A percentile compares a stretch with the other conserved stretches of the same genome.
phyloP scores from a whole-genome alignment of 2,329 filamentous ascomycete species.

The Aspergillus flavus region DNA sequence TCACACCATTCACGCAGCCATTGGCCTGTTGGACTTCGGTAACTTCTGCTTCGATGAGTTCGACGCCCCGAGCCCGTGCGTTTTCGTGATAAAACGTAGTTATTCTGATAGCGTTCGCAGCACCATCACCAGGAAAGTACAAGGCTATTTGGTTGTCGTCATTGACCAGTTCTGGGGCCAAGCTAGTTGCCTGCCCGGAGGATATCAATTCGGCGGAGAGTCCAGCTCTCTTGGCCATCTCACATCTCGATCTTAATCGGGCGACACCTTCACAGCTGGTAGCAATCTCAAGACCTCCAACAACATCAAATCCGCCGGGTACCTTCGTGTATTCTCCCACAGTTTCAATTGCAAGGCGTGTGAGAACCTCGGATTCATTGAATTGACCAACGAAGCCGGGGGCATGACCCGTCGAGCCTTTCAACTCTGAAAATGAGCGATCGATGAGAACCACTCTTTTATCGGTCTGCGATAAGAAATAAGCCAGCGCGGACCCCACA shows the following conservation, averaged over 20 bases:
- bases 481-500: slow-evolving; percentile 37
- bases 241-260: slow-evolving; percentile 20
- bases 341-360: slow-evolving; percentile 33
- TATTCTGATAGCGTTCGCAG: slow-evolving; percentile 28
- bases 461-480: slow-evolving; percentile 28
- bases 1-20: slow-evolving; percentile 21
- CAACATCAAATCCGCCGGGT: slow-evolving; percentile 29
- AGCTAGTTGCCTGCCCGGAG: slow-evolving; percentile 20
- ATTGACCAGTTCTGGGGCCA: slow-evolving; percentile 34
- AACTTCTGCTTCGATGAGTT: slow-evolving; percentile 26
- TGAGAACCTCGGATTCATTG: slow-evolving; percentile 35
- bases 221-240: slow-evolving; percentile 23
- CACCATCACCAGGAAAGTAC: slow-evolving; percentile 31
- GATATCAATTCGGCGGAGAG: slow-evolving; percentile 30
- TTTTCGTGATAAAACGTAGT: slow-evolving; percentile 28
- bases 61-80: slow-evolving; percentile 23
- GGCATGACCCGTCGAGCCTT: slow-evolving; percentile 37
- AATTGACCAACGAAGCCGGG: slow-evolving; percentile 41
- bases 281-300: slow-evolving; percentile 31
- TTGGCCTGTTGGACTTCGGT: slow-evolving; percentile 19
- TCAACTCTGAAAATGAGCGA: slow-evolving; percentile 26
- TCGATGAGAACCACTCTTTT: slow-evolving; percentile 30
- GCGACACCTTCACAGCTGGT: slow-evolving; percentile 24
- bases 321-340: slow-evolving; percentile 33
- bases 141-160: slow-evolving; percentile 21